phyloP scores from a whole-genome alignment of 1,139 yeast species.

The Geotrichum citri-aurantii region DNA sequence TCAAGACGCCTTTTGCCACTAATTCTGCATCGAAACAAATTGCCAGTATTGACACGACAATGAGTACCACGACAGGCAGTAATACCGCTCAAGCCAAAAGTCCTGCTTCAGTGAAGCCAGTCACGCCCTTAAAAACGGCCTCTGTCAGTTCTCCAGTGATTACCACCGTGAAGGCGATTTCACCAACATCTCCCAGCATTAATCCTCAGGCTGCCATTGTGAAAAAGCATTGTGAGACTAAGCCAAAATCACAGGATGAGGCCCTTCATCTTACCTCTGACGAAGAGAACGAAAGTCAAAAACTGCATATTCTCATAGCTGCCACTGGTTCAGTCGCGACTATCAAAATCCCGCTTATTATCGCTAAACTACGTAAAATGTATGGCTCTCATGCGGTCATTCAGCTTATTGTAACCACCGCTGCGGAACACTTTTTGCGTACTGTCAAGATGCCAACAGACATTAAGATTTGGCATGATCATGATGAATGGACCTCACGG shows the following conservation, averaged over 20 bases:
- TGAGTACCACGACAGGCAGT: not conserved
- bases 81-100: not conserved
- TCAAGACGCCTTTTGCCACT: not conserved
- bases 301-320: conserved; percentile 79
- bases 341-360: conserved; percentile 79
- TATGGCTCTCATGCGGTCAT: conserved; percentile 68
- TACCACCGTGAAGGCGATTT: not conserved
- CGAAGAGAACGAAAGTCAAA: conserved; percentile 34
- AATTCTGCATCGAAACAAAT: not conserved
- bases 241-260: not conserved
- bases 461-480: conserved; percentile 89
- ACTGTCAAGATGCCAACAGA: conserved; percentile 75
- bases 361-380: conserved; percentile 71
- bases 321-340: conserved; percentile 98
- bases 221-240: not conserved
- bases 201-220: not conserved
- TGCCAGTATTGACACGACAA: not conserved
- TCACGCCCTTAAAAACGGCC: not conserved
- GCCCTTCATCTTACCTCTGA: not conserved
- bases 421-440: conserved; percentile 75
- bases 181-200: not conserved
- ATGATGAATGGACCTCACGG: conserved; percentile 76
- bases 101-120: not conserved
- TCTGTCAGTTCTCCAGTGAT: not conserved
- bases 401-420: conserved; percentile 77